These are phyloP conservation scores for Racocetra persica DNA, from an alignment of 371 early-diverging fungal species.

Conservation along the genomic window DNA sequence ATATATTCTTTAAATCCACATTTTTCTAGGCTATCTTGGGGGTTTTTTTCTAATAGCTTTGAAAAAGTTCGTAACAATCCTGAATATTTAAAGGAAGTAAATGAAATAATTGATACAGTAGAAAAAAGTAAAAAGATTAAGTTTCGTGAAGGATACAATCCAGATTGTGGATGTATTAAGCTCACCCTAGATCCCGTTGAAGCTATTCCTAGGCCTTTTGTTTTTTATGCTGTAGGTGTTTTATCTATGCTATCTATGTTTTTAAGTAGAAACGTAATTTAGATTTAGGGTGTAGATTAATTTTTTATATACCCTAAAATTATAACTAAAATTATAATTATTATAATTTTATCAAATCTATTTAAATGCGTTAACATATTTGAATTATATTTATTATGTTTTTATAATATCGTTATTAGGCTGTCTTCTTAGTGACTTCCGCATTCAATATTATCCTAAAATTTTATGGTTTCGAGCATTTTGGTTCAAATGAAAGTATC, in stretches of 20 bases:
- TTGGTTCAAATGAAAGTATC: neutral
- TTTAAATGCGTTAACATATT: no score
- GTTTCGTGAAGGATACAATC: slow-evolving; percentile 64
- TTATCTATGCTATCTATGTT: no score
- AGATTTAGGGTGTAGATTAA: no score
- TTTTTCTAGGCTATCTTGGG: slow-evolving; percentile 28
- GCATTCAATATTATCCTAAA: slow-evolving; percentile 29
- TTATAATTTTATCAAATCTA: no score
- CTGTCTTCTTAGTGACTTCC: slow-evolving; percentile 39
- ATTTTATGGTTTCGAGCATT: slow-evolving; percentile 5
- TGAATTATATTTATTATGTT: neutral
- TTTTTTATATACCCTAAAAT: no score
- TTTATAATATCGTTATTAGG: neutral
- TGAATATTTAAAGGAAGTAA: slow-evolving; percentile 50
- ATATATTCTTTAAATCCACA: neutral
- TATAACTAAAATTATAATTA: no score
- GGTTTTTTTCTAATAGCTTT: slow-evolving; percentile 42
- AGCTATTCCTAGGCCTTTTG: slow-evolving; percentile 71
- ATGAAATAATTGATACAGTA: slow-evolving; percentile 57
- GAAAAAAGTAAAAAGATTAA: slow-evolving; percentile 54
- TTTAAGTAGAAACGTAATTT: no score
- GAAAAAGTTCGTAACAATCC: slow-evolving; percentile 56
- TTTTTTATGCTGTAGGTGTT: slow-evolving; percentile 60
- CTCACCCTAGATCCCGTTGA: slow-evolving; percentile 70
- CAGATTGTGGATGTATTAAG: slow-evolving; percentile 61